Base-by-base conservation (phyloP, 2,329 filamentous ascomycete genomes). In the Fusarium metavorans region DNA sequence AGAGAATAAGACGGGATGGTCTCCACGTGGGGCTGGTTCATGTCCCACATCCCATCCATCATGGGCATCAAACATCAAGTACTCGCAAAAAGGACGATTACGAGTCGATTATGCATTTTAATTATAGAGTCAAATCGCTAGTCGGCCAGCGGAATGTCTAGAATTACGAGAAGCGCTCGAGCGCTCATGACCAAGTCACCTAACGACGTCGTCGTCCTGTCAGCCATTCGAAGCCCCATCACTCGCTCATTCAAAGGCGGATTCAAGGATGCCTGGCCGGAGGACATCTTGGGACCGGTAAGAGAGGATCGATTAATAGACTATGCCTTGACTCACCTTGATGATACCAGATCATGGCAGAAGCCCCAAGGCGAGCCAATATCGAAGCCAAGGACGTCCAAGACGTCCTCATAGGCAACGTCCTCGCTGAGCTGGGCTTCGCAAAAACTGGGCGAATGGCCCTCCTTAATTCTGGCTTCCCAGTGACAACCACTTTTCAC, bases 401-500 rank as follows among this genome's bases (percentile, higher is more conserved):
- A 77, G 95, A 98, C 78, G 90, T 98, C 5, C 92, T 92, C 74
- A 92, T 98, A 64, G 95, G 95, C 76, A 95, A 94, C 57, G 95
- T 98, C 3, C 91, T 98, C 60, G 94, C 94, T 25, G 95, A 97
- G 82, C 92, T 98, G 11, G 95, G 95, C 72, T 95, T 95, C 66
- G 92, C 90, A 77, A 98, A 98, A 86, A 95, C 95, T 0, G 94
- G 93, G 1, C 93, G 95, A 73, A 97, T 97, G 94, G 94, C 94
- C 37, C 89, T 95, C 76, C 92, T 94, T 82, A 93, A 97, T 84
- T 92, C 92, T 65, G 94, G 94, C 23, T 94, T 92, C 80, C 89
- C 93, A 5, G 88, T 88, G 67, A 88, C 89, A 1, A 95, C 94
- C 1, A 88, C 91, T 9, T 92, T 98, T 77, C 92, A 95, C 85